Evolutionary conservation across 495 filamentous ascomycete genomes (phyloP).

Genomic region (Amphirosellinia nigrospora): DNA sequence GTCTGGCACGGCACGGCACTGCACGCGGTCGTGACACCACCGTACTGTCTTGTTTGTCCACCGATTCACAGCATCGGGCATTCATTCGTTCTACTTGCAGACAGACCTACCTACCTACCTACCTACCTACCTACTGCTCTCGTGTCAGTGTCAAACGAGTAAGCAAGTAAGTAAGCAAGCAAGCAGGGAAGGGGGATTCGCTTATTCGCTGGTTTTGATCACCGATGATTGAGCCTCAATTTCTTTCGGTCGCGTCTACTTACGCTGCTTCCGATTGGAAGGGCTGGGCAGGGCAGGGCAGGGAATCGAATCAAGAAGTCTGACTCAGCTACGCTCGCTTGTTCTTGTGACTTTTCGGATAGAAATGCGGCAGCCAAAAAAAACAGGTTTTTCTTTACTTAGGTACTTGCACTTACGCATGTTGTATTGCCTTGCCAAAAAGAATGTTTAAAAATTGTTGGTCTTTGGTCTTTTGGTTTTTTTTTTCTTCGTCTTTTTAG

Average conservation of each 20-base stretch:
- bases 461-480: not conserved
- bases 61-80: not conserved
- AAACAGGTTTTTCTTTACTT: not conserved
- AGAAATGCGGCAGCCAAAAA: not conserved
- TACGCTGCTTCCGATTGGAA: not conserved
- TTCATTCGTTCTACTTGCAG: not conserved
- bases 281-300: no score
- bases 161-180: no score
- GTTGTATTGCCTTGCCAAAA: not conserved
- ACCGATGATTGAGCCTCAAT: not conserved
- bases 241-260: not conserved
- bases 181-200: not conserved
- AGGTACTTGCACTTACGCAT: not conserved
- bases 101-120: no score
- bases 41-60: not conserved
- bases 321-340: not conserved
- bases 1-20: not conserved
- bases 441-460: no score
- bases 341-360: not conserved
- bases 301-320: not conserved
- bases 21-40: not conserved
- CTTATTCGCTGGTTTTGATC: not conserved
- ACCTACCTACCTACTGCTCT: no score
- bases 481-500: no score
- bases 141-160: no score